Evolutionary conservation across 768 basidiomycete species (phyloP), one percentile per base, ranked within the genome.

Genomic region (Leccinum barrowsii): DNA sequence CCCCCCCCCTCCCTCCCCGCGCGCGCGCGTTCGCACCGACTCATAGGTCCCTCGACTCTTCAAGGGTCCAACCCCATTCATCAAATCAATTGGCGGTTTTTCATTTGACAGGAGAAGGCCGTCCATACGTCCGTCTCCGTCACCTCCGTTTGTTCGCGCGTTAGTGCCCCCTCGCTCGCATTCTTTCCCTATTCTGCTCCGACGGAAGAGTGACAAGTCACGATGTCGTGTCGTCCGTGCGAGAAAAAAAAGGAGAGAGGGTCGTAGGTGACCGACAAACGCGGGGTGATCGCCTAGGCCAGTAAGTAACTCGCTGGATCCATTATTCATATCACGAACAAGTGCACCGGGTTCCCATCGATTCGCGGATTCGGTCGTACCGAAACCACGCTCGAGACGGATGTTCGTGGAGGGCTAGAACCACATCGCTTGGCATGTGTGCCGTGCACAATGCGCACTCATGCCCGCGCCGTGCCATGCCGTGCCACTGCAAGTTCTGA

Each of bases 31-130:
- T 19, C 42, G 42, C 42, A 19, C 42, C n/a, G 42, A 44, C 42
- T 42, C 40, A 11, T 42, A 42, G 10, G 40, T 19, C 40, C 40
- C n/a, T 44, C 19, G 19, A 44, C 42, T 44, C 42, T 44, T 21
- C 42, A 44, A 44, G 42, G 42, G 42, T 44, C 42, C 42, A 21
- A 19, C 42, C 42, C 19, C 42, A 44, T 4, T 1, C 42, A 44
- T 19, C 42, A 44, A 44, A 44, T 44, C 42, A 44, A 44, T 44
- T 44, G 42, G 19, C 19, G 61, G 49, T 5, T 17, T 26, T 52
- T 63, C 61, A 15, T 4, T 24, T 63, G 61, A 58, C 61, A 59
- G 61, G 35, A 28, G 48, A 34, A 52, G 35, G 19, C 61, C 60
- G 61, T 63, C 50, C 42, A 44, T 44, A 44, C 42, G 42, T 44